Conservation (phyloP, 140 eudicot genomes). For the Anethum foeniculum region DNA sequence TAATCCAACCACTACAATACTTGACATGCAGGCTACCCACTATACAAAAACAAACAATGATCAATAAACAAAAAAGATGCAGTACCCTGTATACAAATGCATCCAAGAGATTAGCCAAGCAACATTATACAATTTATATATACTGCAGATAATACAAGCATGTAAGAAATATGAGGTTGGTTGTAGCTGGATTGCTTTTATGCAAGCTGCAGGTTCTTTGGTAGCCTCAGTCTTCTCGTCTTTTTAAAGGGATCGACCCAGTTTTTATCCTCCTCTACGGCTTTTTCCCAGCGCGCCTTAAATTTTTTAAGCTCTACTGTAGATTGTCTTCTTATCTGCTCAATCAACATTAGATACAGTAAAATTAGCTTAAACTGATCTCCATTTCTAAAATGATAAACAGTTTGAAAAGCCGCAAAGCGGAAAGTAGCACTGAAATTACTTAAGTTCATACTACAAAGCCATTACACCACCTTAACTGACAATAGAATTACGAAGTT, state of each 20-base stretch:
- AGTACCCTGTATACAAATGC: not conserved
- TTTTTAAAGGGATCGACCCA: conserved; percentile 79
- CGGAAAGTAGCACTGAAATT: not conserved
- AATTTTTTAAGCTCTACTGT: conserved; percentile 62
- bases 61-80: not conserved
- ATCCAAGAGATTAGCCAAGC: not conserved
- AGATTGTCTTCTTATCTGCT: conserved; percentile 82
- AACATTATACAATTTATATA: not conserved
- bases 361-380: not conserved
- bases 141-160: conserved; percentile 6
- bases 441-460: not conserved
- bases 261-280: conserved; percentile 50
- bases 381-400: not conserved
- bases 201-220: conserved; percentile 1
- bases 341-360: not conserved
- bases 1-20: not conserved
- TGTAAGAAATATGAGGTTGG: not conserved
- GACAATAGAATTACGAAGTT: not conserved
- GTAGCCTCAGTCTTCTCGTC: conserved; percentile 17
- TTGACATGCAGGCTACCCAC: not conserved
- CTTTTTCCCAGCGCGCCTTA: conserved; percentile 78
- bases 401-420: not conserved
- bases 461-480: not conserved
- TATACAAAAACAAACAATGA: not conserved
- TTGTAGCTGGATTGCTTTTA: not conserved